phyloP scores from a whole-genome alignment of 306 rosid species.

The Rosa multiflora region DNA sequence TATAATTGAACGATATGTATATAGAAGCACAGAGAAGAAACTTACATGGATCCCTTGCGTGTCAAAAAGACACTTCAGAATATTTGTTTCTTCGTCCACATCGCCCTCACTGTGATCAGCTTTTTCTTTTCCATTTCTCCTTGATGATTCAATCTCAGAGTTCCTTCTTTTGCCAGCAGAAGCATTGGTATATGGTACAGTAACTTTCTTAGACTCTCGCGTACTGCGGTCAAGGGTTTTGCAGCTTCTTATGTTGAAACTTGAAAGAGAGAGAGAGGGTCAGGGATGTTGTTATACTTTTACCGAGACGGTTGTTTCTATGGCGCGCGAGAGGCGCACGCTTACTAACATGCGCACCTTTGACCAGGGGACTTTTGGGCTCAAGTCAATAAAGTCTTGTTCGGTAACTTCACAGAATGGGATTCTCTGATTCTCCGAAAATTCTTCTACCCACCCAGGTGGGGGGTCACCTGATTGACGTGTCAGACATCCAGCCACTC shows the following conservation, averaged over 20 bases:
- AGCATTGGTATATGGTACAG: constrained; percentile 31
- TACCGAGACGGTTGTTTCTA: neutral
- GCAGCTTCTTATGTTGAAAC: neutral
- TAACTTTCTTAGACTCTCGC: constrained; percentile 26
- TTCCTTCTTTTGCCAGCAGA: constrained; percentile 34
- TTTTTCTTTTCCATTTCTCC: constrained; percentile 62
- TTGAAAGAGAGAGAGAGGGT: neutral
- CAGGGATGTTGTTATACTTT: neutral
- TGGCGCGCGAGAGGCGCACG: constrained; percentile 8
- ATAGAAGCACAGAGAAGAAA: constrained; percentile 14
- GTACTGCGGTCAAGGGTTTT: constrained; percentile 34
- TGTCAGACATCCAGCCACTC: no score
- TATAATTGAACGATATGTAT: constrained; percentile 4
- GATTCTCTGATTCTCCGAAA: no score
- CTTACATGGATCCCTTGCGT: constrained; percentile 94
- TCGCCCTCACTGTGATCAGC: constrained; percentile 45
- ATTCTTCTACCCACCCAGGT: no score
- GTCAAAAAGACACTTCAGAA: constrained; percentile 74
- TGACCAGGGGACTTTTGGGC: neutral
- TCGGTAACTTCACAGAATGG: no score
- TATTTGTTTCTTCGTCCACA: constrained; percentile 66
- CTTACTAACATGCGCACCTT: neutral
- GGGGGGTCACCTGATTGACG: no score
- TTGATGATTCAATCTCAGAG: constrained; percentile 33
- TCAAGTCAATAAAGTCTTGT: no score